Evolutionary conservation across 345 rosid genomes (phyloP).

Genomic region (Punica granatum): DNA sequence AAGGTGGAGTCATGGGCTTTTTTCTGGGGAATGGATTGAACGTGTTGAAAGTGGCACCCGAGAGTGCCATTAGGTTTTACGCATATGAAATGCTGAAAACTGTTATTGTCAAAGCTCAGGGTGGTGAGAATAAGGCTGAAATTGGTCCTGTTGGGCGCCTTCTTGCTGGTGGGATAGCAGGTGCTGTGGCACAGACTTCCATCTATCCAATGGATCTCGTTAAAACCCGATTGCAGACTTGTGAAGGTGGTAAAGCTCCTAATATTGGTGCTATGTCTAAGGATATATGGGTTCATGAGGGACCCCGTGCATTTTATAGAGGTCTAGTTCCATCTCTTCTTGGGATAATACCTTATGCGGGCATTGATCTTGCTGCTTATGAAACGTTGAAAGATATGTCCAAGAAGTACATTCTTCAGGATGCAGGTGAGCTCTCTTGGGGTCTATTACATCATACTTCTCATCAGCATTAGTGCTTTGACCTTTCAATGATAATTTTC

Average conservation of each 20-base stretch:
- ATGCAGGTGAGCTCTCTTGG: conserved; percentile 37
- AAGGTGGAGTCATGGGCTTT: conserved; percentile 53
- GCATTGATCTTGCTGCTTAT: conserved; percentile 90
- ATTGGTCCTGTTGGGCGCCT: conserved; percentile 61
- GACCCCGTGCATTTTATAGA: conserved; percentile 79
- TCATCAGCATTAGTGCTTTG: not conserved
- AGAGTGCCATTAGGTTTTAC: conserved; percentile 83
- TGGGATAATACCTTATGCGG: conserved; percentile 92
- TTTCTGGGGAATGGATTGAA: conserved; percentile 82
- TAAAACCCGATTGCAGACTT: conserved; percentile 85
- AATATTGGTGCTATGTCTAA: conserved; percentile 43
- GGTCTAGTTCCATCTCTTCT: conserved; percentile 84
- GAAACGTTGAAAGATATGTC: conserved; percentile 84
- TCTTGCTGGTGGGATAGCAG: conserved; percentile 82
- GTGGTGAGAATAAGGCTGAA: conserved; percentile 45
- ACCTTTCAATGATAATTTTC: not conserved
- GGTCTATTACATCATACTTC: not conserved
- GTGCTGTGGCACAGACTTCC: conserved; percentile 85
- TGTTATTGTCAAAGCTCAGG: conserved; percentile 37
- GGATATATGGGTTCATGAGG: conserved; percentile 76
- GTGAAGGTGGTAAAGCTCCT: conserved; percentile 60
- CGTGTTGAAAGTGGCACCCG: conserved; percentile 85
- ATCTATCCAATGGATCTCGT: conserved; percentile 91
- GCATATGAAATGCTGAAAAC: conserved; percentile 65
- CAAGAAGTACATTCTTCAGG: conserved; percentile 57